phyloP scores from a whole-genome alignment of 1,139 yeast species.

The Kodamaea anthophila region DNA sequence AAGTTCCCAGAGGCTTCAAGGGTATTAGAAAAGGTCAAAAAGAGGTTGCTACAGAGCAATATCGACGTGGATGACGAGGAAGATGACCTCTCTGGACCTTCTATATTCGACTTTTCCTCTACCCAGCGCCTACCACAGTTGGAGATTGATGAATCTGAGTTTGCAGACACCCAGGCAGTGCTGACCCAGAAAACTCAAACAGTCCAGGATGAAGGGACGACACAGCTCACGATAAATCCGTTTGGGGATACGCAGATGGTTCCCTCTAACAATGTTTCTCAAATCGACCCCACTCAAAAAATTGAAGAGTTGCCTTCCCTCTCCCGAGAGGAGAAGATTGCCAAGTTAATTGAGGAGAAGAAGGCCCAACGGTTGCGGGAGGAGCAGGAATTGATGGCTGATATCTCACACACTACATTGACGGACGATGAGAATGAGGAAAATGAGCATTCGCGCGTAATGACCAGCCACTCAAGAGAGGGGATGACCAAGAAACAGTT shows the following conservation, averaged over 20 bases:
- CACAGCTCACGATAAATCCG: background rate
- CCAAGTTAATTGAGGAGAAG: conserved; percentile 19
- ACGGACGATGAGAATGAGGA: conserved; percentile 41
- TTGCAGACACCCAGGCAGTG: background rate
- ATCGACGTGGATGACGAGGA: conserved; percentile 1
- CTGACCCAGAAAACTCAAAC: conserved; percentile 1
- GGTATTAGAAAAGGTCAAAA: conserved; percentile 15
- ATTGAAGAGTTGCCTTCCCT: background rate
- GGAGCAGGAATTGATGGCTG: conserved; percentile 25
- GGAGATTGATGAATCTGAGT: conserved; percentile 14
- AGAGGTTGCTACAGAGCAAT: conserved; percentile 10
- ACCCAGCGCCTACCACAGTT: conserved; percentile 24
- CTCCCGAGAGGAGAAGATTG: conserved; percentile 19
- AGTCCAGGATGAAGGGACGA: background rate
- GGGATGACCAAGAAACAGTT: conserved; percentile 22
- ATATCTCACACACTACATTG: conserved; percentile 28
- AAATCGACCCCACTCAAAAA: background rate
- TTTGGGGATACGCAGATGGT: conserved; percentile 1
- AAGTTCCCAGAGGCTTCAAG: conserved; percentile 5
- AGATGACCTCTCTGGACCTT: conserved; percentile 9
- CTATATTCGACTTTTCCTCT: conserved; percentile 10
- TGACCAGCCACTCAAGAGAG: conserved; percentile 11
- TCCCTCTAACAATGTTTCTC: background rate
- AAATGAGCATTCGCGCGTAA: conserved; percentile 16
- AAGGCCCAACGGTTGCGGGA: conserved; percentile 9